Conservation (phyloP, 805 yeast genomes). For the Lachancea thermotolerans region DNA sequence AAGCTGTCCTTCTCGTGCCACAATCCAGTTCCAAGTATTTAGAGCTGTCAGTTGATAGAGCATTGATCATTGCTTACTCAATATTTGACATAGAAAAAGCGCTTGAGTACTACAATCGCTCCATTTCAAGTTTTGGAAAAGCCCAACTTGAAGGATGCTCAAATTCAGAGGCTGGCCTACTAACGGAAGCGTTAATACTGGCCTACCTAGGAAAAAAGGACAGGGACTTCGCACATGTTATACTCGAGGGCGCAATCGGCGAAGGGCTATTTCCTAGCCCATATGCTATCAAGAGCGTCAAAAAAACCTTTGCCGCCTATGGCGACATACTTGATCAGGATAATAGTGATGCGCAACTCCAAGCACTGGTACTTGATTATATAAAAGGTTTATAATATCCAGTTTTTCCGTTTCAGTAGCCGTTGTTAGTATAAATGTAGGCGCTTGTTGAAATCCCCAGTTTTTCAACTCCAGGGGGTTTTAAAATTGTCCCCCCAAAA, state of each 20-base stretch:
- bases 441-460: too few species aligned
- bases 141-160: constrained; percentile 22
- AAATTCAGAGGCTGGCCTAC: constrained; percentile 37
- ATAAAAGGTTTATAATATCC: constrained; percentile 1
- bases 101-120: constrained; percentile 40
- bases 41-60: constrained; percentile 34
- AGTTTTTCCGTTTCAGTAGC: neutral
- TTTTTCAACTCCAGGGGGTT: too few species aligned
- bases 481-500: too few species aligned
- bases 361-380: constrained; percentile 5
- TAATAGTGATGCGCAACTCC: constrained; percentile 22
- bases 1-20: constrained; percentile 36
- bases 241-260: constrained; percentile 41
- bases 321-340: constrained; percentile 45
- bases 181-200: constrained; percentile 43
- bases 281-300: constrained; percentile 36
- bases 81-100: constrained; percentile 35
- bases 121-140: constrained; percentile 35
- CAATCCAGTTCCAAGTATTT: constrained; percentile 19
- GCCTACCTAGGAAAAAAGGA: constrained; percentile 40
- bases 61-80: constrained; percentile 37
- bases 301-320: constrained; percentile 39
- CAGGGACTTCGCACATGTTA: constrained; percentile 47
- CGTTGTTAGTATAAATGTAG: too few species aligned
- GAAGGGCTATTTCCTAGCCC: constrained; percentile 36